Base-by-base conservation (phyloP, 2,329 filamentous ascomycete genomes). In the Aspergillus sojae region DNA sequence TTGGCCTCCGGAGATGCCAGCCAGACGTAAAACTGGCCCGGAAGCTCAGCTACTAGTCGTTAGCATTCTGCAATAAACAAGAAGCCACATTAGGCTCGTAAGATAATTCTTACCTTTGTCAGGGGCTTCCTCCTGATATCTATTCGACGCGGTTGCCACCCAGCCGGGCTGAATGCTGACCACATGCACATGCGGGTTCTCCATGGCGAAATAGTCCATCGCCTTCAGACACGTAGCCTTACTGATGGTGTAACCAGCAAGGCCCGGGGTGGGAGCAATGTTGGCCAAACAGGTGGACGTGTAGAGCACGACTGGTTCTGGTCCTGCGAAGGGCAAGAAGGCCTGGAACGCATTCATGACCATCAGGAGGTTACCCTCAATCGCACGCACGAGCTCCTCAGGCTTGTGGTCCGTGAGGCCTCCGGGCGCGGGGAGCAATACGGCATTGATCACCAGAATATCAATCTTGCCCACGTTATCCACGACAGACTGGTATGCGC, bases 21-120 rank as follows among this genome's bases (percentile, higher is more conserved):
- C 82, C 82, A 84, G 6, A 84, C 75, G 3, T 72, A 63, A 67
- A 84, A 84, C 61, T 78, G 71, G 0, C 72, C 80, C 1, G 80
- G 72, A 11, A 84, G 43, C 10, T 46, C 43, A 46, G 43, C 43
- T 46, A 1, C 4, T 11, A 2, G 10, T n/a, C 7, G 21, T 21
- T 46, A 21, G 43, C 10, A 23, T 46, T 23, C 3, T 12, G 10
- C 10, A 12, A 5, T 4, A 1, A 4, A 12, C 5, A 10, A 1
- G 1, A 26, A 14, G 43, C 21, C 2, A 3, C 1, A 23, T 1
- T 26, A 0, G 3, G 21, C 43, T 9, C 3, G 19, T 4, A 46
- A 12, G 10, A 46, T 26, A 14, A 21, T 12, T 11, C 52, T 19
- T 48, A 61, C 58, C 36, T 23, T 26, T 41, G 30, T 55, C 58